Percentiles rank a stretch among this genome's conserved stretches.
Conservation (phyloP, 139 green algal genomes). For the Volvox africanus region DNA sequence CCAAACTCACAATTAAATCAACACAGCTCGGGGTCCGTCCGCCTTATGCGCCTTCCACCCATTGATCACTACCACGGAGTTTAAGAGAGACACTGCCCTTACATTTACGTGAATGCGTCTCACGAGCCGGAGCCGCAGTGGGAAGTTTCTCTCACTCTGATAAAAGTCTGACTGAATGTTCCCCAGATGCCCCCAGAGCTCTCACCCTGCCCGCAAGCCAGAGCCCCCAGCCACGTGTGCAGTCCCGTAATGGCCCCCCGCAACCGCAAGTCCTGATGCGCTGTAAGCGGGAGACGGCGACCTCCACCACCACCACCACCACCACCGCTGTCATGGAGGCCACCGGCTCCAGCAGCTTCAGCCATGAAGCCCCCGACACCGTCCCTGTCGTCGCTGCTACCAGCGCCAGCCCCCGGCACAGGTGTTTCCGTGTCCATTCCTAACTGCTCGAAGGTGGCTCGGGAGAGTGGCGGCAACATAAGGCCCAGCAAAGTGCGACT, state of each 20-base stretch:
- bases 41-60: no score
- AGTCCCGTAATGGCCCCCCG: conserved; percentile 8
- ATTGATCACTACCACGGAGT: no score
- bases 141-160: no score
- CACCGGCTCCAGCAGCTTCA: not conserved
- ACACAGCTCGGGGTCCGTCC: no score
- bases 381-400: not conserved
- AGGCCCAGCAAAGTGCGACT: conserved; percentile 2
- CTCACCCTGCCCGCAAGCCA: conserved; percentile 24
- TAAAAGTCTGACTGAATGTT: not conserved
- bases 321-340: not conserved
- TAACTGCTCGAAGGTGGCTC: conserved; percentile 14
- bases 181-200: not conserved
- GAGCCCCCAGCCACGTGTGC: conserved; percentile 33
- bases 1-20: no score
- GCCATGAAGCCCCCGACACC: not conserved
- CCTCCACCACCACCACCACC: not conserved
- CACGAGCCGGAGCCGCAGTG: no score
- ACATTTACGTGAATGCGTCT: no score
- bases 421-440: not conserved
- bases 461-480: conserved; percentile 15
- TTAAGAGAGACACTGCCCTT: no score
- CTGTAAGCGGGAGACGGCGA: not conserved
- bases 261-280: conserved; percentile 7
- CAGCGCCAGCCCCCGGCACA: no score